These are phyloP conservation scores for Xylaria longipes DNA, from an alignment of 495 filamentous ascomycete species.

Conservation along the genomic window DNA sequence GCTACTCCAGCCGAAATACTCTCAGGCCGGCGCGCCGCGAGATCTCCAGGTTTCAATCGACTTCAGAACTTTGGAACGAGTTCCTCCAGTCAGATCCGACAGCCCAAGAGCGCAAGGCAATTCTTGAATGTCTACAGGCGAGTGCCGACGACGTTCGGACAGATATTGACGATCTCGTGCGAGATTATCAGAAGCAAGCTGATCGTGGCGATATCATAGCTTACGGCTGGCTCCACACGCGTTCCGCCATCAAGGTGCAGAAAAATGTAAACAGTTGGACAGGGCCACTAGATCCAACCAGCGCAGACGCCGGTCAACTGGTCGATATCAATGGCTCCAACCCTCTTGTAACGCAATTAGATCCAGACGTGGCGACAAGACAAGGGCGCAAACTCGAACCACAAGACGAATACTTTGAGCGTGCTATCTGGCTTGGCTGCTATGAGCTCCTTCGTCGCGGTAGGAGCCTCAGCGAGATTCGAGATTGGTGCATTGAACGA, in stretches of 20 bases:
- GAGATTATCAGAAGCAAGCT: constrained; percentile 72
- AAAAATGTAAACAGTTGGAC: constrained; percentile 76
- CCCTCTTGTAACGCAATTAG: constrained; percentile 82
- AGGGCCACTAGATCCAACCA: constrained; percentile 66
- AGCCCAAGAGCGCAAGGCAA: constrained; percentile 71
- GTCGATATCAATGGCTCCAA: constrained; percentile 64
- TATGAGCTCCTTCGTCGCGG: constrained; percentile 89
- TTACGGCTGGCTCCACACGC: constrained; percentile 91
- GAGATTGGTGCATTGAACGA: constrained; percentile 79
- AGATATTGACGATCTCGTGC: constrained; percentile 76
- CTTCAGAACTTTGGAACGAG: constrained; percentile 50
- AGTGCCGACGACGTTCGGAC: constrained; percentile 67
- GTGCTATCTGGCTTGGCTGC: constrained; percentile 84
- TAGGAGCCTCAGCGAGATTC: constrained; percentile 70
- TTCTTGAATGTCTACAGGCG: constrained; percentile 83
- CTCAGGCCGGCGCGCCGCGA: constrained; percentile 39
- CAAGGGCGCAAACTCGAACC: constrained; percentile 75
- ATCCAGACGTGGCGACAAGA: constrained; percentile 86
- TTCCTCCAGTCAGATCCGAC: constrained; percentile 54
- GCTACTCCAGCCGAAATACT: constrained; percentile 47
- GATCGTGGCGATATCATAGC: constrained; percentile 71
- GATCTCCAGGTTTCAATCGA: constrained; percentile 41
- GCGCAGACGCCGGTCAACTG: constrained; percentile 60
- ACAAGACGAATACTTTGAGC: constrained; percentile 84
- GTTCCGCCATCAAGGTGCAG: constrained; percentile 84